Evolutionary conservation across 2,329 filamentous ascomycete species (phyloP).

Genomic region (Pyrenochaeta sp.): DNA sequence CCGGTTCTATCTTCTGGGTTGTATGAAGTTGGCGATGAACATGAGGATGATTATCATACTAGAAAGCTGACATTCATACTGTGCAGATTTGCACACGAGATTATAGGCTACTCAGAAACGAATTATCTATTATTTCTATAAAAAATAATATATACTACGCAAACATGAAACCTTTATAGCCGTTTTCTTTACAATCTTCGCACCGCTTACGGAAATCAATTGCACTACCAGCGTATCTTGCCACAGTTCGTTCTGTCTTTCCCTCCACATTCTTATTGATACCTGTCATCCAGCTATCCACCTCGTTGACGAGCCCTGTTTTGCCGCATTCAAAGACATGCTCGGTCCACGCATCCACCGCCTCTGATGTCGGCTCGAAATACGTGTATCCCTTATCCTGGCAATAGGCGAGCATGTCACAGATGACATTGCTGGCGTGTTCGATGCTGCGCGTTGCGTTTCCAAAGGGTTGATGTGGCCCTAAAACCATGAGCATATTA

Average conservation of each 20-base stretch:
- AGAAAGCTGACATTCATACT: too few species aligned
- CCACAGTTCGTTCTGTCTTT: constrained; percentile 53
- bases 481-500: constrained; percentile 52
- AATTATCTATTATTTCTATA: not conserved
- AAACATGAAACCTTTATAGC: constrained; percentile 30
- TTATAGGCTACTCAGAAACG: not conserved
- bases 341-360: constrained; percentile 56
- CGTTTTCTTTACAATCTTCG: constrained; percentile 25
- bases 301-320: constrained; percentile 55
- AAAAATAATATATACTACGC: not conserved
- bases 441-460: constrained; percentile 55
- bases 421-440: constrained; percentile 52
- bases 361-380: constrained; percentile 52
- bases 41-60: too few species aligned
- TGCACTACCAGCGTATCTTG: constrained; percentile 57
- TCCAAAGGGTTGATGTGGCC: constrained; percentile 55
- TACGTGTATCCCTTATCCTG: constrained; percentile 44
- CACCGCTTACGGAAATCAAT: constrained; percentile 52
- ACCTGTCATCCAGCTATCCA: constrained; percentile 66
- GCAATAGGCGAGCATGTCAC: constrained; percentile 44
- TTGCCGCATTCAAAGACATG: constrained; percentile 59
- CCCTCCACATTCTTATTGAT: constrained; percentile 61
- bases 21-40: not conserved
- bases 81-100: too few species aligned
- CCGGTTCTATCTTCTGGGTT: not conserved